phyloP scores from a whole-genome alignment of 352 stramenopile species.

The Pythium aquatile region DNA sequence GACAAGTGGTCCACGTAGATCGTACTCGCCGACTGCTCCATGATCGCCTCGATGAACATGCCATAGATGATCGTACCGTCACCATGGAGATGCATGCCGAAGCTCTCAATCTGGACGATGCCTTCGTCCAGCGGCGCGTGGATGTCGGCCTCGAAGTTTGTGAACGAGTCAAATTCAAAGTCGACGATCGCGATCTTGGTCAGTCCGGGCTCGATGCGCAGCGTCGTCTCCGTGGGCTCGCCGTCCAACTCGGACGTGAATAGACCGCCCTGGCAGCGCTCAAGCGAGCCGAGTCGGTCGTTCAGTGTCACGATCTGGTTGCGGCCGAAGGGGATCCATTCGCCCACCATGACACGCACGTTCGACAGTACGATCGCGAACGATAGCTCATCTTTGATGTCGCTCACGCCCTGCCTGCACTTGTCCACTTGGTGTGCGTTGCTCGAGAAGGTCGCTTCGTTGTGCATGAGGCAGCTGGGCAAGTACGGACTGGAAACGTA shows the following conservation, averaged over 20 bases:
- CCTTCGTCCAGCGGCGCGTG: constrained; percentile 91
- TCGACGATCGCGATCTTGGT: constrained; percentile 97
- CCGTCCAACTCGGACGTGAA: constrained; percentile 94
- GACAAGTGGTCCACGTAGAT: constrained; percentile 97
- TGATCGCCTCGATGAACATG: constrained; percentile 95
- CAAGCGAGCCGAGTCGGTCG: constrained; percentile 94
- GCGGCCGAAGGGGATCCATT: constrained; percentile 97
- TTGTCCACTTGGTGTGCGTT: constrained; percentile 92
- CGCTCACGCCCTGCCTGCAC: constrained; percentile 77
- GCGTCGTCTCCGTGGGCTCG: constrained; percentile 71
- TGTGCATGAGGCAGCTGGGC: constrained; percentile 93
- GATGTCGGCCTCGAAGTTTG: constrained; percentile 99
- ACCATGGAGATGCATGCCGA: constrained; percentile 88
- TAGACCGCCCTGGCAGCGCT: constrained; percentile 95
- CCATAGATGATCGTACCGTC: constrained; percentile 84
- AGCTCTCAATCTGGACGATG: constrained; percentile 97
- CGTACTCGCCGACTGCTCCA: constrained; percentile 95
- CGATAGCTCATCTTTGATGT: constrained; percentile 93
- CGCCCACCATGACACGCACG: constrained; percentile 95
- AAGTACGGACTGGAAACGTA: constrained; percentile 98
- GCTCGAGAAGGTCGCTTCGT: constrained; percentile 91
- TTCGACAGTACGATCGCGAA: constrained; percentile 96
- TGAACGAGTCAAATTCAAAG: constrained; percentile 97
- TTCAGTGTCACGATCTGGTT: constrained; percentile 98
- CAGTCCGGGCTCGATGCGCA: constrained; percentile 87